phyloP scores from a whole-genome alignment of 1,284 basidiomycete species.

The Ceratobasidium sp. region DNA sequence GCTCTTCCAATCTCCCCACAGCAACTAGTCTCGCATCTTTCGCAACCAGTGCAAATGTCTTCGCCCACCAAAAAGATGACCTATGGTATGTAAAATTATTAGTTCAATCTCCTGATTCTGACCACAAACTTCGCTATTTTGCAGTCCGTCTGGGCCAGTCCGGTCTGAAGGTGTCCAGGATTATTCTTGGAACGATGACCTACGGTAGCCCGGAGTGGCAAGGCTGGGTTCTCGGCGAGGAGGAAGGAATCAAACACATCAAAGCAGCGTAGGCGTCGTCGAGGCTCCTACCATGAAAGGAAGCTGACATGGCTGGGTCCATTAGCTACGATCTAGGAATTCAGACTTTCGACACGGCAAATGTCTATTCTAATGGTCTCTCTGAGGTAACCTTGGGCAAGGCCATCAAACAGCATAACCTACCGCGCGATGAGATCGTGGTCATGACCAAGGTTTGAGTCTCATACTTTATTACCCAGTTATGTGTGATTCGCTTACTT shows the following conservation, averaged over 20 bases:
- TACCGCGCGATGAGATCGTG: slow-evolving; percentile 48
- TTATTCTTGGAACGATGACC: slow-evolving; percentile 28
- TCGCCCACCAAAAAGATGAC: too few relatives aligned
- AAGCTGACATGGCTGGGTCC: background rate
- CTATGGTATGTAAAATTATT: too few relatives aligned
- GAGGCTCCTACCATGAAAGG: background rate
- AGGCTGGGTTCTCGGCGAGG: slow-evolving; percentile 53
- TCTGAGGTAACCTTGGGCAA: slow-evolving; percentile 50
- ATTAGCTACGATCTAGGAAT: slow-evolving; percentile 59
- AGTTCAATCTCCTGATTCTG: too few relatives aligned
- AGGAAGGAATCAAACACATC: slow-evolving; percentile 54
- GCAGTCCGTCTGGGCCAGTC: slow-evolving; percentile 45
- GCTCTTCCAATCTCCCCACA: too few relatives aligned
- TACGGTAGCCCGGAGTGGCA: slow-evolving; percentile 40
- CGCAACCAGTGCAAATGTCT: too few relatives aligned
- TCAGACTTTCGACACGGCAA: slow-evolving; percentile 65
- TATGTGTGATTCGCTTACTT: too few relatives aligned
- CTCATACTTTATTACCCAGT: too few relatives aligned
- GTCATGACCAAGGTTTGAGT: slow-evolving; percentile 51
- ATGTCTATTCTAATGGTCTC: slow-evolving; percentile 51
- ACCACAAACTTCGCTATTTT: too few relatives aligned
- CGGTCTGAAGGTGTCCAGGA: slow-evolving; percentile 39
- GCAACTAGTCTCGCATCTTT: too few relatives aligned
- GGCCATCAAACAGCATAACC: slow-evolving; percentile 50
- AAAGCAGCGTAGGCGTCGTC: slow-evolving; percentile 52